Conservation (phyloP, 495 filamentous ascomycete genomes). For the Xylaria longipes region DNA sequence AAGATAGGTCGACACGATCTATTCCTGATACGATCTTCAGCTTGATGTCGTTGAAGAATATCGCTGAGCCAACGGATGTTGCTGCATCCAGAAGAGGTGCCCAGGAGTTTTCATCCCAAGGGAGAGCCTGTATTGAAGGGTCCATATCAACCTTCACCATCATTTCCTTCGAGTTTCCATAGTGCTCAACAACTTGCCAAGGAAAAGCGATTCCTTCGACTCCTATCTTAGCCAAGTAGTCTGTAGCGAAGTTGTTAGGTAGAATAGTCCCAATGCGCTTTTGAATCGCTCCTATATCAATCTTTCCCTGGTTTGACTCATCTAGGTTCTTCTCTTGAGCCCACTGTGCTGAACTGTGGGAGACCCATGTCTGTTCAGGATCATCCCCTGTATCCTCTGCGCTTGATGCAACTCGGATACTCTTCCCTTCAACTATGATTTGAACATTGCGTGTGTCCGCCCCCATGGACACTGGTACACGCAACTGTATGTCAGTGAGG, state of each 20-base stretch:
- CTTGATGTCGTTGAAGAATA: slow-evolving; percentile 47
- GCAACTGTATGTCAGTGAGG: slow-evolving; percentile 39
- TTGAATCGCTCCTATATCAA: slow-evolving; percentile 30
- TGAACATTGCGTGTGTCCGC: slow-evolving; percentile 42
- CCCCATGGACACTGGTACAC: slow-evolving; percentile 46
- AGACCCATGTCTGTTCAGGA: slow-evolving; percentile 42
- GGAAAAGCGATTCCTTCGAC: slow-evolving; percentile 53
- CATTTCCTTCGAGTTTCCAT: slow-evolving; percentile 49
- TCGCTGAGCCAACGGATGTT: slow-evolving; percentile 51
- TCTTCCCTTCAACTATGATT: slow-evolving; percentile 35
- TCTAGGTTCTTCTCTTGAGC: background rate
- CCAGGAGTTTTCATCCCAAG: slow-evolving; percentile 49
- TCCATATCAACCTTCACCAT: slow-evolving; percentile 46
- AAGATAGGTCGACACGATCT: slow-evolving; percentile 27
- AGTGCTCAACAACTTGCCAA: slow-evolving; percentile 50
- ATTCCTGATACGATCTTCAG: slow-evolving; percentile 51
- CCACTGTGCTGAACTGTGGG: slow-evolving; percentile 43
- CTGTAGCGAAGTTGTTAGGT: slow-evolving; percentile 39
- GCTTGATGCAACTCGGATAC: slow-evolving; percentile 39
- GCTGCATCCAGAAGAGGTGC: slow-evolving; percentile 54
- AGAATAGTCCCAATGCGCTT: slow-evolving; percentile 28
- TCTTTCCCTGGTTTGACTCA: background rate
- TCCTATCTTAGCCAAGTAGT: slow-evolving; percentile 50
- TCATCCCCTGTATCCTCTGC: slow-evolving; percentile 27
- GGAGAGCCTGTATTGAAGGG: slow-evolving; percentile 15